Evolutionary conservation across 345 rosid species (phyloP).

Genomic region (Citrus reticulata): DNA sequence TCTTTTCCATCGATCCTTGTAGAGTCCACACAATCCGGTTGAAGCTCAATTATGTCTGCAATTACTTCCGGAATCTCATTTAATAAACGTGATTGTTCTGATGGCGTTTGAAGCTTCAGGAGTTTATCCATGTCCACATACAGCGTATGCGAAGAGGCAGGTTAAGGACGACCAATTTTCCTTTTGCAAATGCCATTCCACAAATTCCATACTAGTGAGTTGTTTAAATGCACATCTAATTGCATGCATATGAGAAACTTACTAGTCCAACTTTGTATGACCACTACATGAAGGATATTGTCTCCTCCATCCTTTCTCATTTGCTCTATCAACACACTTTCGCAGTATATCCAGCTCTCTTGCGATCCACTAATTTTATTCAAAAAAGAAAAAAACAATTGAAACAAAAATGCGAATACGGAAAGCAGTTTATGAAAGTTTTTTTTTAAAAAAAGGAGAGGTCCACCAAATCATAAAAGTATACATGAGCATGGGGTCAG

Average conservation of each 20-base stretch:
- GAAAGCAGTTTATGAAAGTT: background rate
- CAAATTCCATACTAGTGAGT: background rate
- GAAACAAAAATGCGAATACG: background rate
- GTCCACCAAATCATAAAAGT: background rate
- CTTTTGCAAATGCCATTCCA: background rate
- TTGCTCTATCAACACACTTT: conserved; percentile 36
- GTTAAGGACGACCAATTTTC: conserved; percentile 25
- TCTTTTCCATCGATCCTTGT: background rate
- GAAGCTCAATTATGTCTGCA: conserved; percentile 25
- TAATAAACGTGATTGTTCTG: conserved; percentile 42
- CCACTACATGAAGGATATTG: conserved; percentile 49
- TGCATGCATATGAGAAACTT: background rate
- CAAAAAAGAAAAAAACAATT: background rate
- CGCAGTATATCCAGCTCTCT: conserved; percentile 34
- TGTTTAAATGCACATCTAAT: background rate
- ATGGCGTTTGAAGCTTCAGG: conserved; percentile 34
- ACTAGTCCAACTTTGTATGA: background rate
- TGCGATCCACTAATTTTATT: conserved; percentile 40
- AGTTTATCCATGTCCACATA: conserved; percentile 28
- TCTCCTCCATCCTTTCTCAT: conserved; percentile 66
- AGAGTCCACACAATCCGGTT: conserved; percentile 3
- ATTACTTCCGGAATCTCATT: conserved; percentile 40
- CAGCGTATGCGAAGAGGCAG: conserved; percentile 23
- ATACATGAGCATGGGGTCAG: background rate
- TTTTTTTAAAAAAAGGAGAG: background rate